These are phyloP conservation scores for Daldinia bambusicola DNA, from an alignment of 495 filamentous ascomycete species.

Conservation along the genomic window DNA sequence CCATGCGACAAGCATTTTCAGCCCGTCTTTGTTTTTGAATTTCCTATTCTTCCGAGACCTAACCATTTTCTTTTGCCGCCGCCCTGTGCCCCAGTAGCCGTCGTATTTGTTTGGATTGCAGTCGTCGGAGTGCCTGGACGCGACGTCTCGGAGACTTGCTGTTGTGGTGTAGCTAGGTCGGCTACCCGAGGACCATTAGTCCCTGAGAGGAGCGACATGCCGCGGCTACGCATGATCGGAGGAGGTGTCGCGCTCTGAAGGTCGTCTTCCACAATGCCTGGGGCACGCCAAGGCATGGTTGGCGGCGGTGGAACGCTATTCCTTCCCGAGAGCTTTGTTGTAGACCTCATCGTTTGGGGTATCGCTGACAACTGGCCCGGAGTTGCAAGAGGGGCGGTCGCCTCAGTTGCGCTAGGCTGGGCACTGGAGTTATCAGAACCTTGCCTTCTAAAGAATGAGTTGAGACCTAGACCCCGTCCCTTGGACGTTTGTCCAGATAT, in stretches of 20 bases:
- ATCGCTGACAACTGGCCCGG: conserved; percentile 29
- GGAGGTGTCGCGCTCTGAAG: conserved; percentile 57
- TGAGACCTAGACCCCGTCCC: conserved; percentile 49
- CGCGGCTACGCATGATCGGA: conserved; percentile 56
- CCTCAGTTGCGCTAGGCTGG: conserved; percentile 50
- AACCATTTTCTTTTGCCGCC: conserved; percentile 54
- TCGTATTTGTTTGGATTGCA: conserved; percentile 14
- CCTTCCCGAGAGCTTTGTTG: conserved; percentile 29
- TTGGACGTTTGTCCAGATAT: conserved; percentile 52
- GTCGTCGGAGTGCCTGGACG: conserved; percentile 28
- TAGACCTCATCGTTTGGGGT: conserved; percentile 10
- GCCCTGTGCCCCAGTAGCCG: conserved; percentile 23
- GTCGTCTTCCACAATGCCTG: conserved; percentile 42
- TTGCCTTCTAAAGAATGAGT: conserved; percentile 52
- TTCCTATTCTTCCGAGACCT: conserved; percentile 50
- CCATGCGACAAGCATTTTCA: conserved; percentile 22
- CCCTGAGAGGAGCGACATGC: conserved; percentile 29
- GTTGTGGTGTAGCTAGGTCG: conserved; percentile 9
- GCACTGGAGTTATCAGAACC: conserved; percentile 43
- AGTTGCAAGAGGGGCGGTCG: conserved; percentile 46
- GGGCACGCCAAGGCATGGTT: conserved; percentile 42
- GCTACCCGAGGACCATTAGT: conserved; percentile 38
- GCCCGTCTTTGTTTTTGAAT: conserved; percentile 47
- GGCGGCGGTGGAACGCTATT: conserved; percentile 44
- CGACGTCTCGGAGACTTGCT: conserved; percentile 10